Evolutionary conservation across 148 eudicot species (phyloP), one percentile per base, ranked within the genome.

Genomic region (Euryodendron excelsum): DNA sequence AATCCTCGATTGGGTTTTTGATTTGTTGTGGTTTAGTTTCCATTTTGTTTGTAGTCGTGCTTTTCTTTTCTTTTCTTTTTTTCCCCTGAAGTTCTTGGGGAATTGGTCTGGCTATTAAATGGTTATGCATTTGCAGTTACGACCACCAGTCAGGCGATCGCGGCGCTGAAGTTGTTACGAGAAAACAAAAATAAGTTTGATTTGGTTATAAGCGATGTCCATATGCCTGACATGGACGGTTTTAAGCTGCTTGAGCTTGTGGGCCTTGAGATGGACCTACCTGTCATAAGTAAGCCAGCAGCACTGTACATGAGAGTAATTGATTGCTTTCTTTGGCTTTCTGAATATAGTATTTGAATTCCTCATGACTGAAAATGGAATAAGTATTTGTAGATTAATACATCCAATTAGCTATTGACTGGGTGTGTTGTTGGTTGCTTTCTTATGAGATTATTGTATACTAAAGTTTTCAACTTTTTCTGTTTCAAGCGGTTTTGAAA

Each of bases 191-290:
- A 86, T 77, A 79, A 70, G 56, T 87, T 87, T 37, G 92, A 89
- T 78, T 83, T 89, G 47, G 90, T 89, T 48, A 89, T 89, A 30
- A 89, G 87, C 44, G 92, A 89, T 79, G 90, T 89, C 12, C 87
- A 87, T 66, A 87, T 87, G 92, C 92, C 90, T 45, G 90, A 87
- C 66, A 90, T 90, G 89, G 92, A 90, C 84, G 92, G 92, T 23
- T 87, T 89, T 77, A 87, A 81, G 85, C 84, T 89, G 77, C 92
- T 89, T 25, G 90, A 87, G 89, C 85, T 84, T 72, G 92, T 90
- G 47, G 92, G 90, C 14, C 89, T 86, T 70, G 89, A 87, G 78
- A 90, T 87, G 92, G 89, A 90, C 84, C 81, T 90, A 30, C 92
- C 92, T 75, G 89, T 89, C 59, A 89, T 89, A 80, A 89, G 89